phyloP scores from a whole-genome alignment of 1,284 basidiomycete species.

The Malassezia arunalokei region DNA sequence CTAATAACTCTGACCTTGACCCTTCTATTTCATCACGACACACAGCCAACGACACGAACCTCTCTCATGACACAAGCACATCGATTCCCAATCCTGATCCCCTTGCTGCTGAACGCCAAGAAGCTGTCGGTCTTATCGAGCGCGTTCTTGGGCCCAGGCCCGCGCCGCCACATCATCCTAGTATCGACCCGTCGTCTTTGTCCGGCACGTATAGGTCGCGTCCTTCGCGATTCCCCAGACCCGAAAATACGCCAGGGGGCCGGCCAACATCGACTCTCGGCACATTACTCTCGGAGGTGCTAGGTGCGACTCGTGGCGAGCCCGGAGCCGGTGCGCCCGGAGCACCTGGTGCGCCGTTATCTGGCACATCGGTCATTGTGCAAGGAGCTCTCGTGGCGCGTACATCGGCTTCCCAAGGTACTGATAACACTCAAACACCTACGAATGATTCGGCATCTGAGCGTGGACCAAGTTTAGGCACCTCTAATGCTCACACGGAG shows the following conservation, averaged over 20 bases:
- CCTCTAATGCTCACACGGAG: neutral
- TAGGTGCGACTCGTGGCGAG: constrained; percentile 1
- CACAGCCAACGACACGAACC: no score
- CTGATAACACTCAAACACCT: neutral
- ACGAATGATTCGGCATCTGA: constrained; percentile 1
- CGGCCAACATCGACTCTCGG: constrained; percentile 9
- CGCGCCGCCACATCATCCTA: neutral
- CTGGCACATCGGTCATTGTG: constrained; percentile 40
- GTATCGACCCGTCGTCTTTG: neutral
- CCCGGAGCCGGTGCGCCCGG: neutral
- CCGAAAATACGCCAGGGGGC: neutral
- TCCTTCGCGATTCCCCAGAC: neutral
- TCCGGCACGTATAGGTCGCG: neutral
- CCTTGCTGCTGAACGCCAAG: neutral
- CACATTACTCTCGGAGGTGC: constrained; percentile 10
- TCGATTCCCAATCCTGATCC: neutral
- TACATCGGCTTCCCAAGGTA: constrained; percentile 5
- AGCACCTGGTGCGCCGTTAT: neutral
- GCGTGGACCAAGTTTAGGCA: neutral
- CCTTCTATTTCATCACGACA: no score
- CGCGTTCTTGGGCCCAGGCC: neutral
- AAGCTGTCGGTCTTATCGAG: constrained; percentile 2
- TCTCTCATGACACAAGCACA: neutral
- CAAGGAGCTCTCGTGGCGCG: constrained; percentile 38
- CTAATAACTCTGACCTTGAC: no score